Base-by-base conservation (phyloP, 495 filamentous ascomycete species). In the Lasiosphaeria hispida region DNA sequence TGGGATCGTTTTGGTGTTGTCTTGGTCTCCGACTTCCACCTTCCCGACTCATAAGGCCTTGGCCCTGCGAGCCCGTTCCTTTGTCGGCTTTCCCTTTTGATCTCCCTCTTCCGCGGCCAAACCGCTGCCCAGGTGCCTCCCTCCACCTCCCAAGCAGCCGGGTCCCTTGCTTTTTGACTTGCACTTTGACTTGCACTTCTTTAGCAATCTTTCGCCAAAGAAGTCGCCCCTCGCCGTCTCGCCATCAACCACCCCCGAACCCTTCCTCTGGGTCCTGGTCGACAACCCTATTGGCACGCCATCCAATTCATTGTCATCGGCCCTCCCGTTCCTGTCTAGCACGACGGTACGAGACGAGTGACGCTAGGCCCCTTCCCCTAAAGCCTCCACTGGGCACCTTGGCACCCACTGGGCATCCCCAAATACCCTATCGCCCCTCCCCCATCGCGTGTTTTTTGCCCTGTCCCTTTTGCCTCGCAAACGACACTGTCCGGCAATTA, bases 21-120 rank as follows among this genome's bases (percentile, higher is more conserved):
- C 23, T 30, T 30, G 17, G 10, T n/a, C 36, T 42, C 18, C 17
- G 8, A 5, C 35, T 39, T 15, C 30, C 35, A 18, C 48, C 23
- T 56, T 19, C 58, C 36, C 52, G 40, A 57, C 54, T 48, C 48
- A 52, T 56, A 47, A 60, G 51, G 55, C 58, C 53, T 58, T 57
- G 55, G 51, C 38, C 53, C 57, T 58, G 60, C 61, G 41, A 23
- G 41, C 17, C 58, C 47, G 57, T 61, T 58, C 53, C 39, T 66
- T 58, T 57, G 61, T 61, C 59, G 55, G 62, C 42, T 69, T 69
- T 64, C 64, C 64, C 61, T 66, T 69, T 66, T 62, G 63, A 64
- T 69, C 54, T 47, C 50, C 53, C 57, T 38, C 56, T 44, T 57
- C 40, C 49, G 54, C 56, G 39, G 47, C 41, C 43, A 43, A 58